Percentiles rank a stretch among this genome's conserved stretches.
Conservation (phyloP, 169 alveolate species). For the Cytauxzoon felis region DNA sequence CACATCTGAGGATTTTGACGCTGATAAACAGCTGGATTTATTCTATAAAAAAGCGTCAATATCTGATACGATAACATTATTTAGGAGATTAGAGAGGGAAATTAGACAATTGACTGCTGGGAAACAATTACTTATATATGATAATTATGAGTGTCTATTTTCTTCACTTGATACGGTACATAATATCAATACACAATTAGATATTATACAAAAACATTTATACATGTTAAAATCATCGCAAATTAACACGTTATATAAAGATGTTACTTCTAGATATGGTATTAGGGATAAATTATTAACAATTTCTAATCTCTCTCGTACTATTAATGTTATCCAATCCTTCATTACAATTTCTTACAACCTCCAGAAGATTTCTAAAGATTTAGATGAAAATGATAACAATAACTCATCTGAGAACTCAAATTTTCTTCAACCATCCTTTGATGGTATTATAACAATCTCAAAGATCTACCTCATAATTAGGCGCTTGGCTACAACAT, state of each 20-base stretch:
- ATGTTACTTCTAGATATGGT: slow-evolving; percentile 52
- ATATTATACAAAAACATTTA: slow-evolving; percentile 27
- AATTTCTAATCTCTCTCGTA: slow-evolving; percentile 36
- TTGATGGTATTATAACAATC: too few species aligned
- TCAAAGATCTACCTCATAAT: too few species aligned
- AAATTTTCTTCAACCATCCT: too few species aligned
- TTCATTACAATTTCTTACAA: too few species aligned
- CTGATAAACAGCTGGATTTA: slow-evolving; percentile 26
- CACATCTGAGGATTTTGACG: slow-evolving; percentile 31
- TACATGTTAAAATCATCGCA: slow-evolving; percentile 46
- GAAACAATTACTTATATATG: slow-evolving; percentile 52
- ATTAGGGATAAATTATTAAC: slow-evolving; percentile 38
- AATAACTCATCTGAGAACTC: too few species aligned
- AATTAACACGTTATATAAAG: slow-evolving; percentile 52
- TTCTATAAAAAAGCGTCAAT: slow-evolving; percentile 41
- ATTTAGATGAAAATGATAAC: too few species aligned
- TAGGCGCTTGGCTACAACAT: too few species aligned
- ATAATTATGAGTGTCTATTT: slow-evolving; percentile 63
- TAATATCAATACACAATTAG: slow-evolving; percentile 37
- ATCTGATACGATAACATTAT: slow-evolving; percentile 32
- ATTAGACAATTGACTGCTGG: slow-evolving; percentile 62
- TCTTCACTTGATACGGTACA: slow-evolving; percentile 62
- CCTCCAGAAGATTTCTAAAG: too few species aligned
- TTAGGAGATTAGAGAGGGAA: slow-evolving; percentile 56
- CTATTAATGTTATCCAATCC: slow-evolving; percentile 27